Evolutionary conservation across 352 stramenopile genomes (phyloP), one percentile per base, ranked within the genome.

Genomic region (Globisporangium radiosum): DNA sequence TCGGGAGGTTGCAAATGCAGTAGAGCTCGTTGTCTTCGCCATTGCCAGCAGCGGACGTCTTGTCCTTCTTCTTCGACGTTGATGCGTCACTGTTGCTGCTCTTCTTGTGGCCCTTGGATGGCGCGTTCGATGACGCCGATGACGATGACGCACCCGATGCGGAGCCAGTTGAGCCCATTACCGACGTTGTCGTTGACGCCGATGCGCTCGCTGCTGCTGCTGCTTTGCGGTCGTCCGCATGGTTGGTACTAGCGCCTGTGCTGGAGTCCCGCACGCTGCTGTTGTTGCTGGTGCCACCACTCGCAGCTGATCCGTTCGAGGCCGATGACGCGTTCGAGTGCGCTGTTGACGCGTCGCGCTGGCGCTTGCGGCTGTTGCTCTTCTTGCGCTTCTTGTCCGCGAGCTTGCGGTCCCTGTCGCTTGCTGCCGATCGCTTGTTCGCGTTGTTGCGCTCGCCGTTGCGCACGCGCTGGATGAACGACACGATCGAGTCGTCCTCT

Each of bases 21-120:
- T 94, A 94, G 33, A 94, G 81, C 63, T 92, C 82, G 60, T 94
- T 92, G 74, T 92, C 82, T 56, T 94, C 82, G 62, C 77, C 71
- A 44, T 71, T 72, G 40, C 11, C 11, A 13, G 7, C 40, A 44
- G 7, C 11, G 7, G 40, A 8, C 1, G 7, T 13, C 40, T 44
- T 44, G 60, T 86, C 77, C 33, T 82, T 67, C 60, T 86, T 74
- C 63, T 82, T 83, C 64, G 89, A 88, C 60, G 71, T 78, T 52
- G 15, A 36, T 8, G 64, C 61, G 25, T 70, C 76, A n/a, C 47
- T 62, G 53, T 51, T 60, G 60, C 40, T 44, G 40, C 42, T 62
- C 54, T 59, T 60, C 63, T 85, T 85, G 59, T 80, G 77, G 53
- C 47, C 64, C 62, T 80, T 80, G 60, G 61, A 44, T 33, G 25